Conservation (phyloP, 495 filamentous ascomycete genomes). For the Xylaria scruposa region DNA sequence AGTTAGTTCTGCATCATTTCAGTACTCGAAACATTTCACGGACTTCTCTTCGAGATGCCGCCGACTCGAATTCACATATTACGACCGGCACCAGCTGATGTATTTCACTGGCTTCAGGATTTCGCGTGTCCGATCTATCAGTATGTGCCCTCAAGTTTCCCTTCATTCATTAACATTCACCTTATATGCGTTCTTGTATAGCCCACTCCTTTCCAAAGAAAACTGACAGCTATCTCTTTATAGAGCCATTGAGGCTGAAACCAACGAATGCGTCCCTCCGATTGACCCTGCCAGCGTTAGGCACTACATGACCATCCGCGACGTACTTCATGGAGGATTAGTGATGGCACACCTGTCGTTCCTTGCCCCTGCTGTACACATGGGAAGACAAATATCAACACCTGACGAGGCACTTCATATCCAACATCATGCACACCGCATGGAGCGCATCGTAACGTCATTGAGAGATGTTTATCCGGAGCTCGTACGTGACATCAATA, state of each 20-base stretch:
- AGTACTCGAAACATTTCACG: background rate
- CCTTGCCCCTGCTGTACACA: background rate
- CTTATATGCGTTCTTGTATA: background rate
- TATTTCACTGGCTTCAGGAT: background rate
- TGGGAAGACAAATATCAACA: background rate
- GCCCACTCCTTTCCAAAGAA: background rate
- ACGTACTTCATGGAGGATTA: background rate
- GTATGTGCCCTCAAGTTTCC: background rate
- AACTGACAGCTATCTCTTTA: background rate
- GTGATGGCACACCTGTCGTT: background rate
- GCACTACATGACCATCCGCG: background rate
- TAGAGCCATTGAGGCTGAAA: background rate
- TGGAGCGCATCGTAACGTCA: background rate
- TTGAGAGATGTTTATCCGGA: background rate
- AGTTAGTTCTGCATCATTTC: background rate
- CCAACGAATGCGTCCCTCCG: background rate
- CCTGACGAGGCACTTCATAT: background rate
- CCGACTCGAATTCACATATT: constrained; percentile 1
- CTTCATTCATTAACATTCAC: background rate
- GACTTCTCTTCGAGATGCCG: background rate
- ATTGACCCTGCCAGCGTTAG: too few relatives aligned
- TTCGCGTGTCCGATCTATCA: background rate
- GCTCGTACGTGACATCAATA: background rate
- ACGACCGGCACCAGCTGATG: background rate
- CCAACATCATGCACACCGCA: background rate